A percentile compares a stretch with the other conserved stretches of the same genome.
Evolutionary conservation across 768 basidiomycete species (phyloP).

Genomic region (Suillus luteus): DNA sequence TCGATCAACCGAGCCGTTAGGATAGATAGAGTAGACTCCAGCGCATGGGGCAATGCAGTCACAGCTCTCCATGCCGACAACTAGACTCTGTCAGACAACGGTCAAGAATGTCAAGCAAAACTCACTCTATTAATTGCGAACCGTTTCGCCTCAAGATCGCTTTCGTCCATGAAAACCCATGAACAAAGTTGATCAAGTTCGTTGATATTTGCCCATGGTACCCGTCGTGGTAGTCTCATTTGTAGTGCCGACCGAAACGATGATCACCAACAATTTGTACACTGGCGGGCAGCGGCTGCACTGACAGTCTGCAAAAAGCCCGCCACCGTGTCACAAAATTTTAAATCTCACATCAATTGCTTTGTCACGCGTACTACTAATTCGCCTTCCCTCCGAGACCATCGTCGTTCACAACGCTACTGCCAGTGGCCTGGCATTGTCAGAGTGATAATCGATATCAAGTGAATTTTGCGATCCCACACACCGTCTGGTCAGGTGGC

Average conservation of each 20-base stretch:
- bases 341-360: too few species aligned
- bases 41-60: constrained; percentile 76
- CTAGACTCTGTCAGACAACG: constrained; percentile 38
- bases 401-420: too few species aligned
- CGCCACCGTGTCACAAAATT: too few species aligned
- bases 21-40: constrained; percentile 71
- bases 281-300: not conserved
- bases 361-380: too few species aligned
- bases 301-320: too few species aligned
- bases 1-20: constrained; percentile 65
- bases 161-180: constrained; percentile 72
- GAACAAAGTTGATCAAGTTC: constrained; percentile 78
- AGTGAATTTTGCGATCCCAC: constrained; percentile 8
- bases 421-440: too few species aligned
- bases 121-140: constrained; percentile 67
- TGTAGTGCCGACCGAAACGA: not conserved
- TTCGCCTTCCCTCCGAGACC: too few species aligned
- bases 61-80: constrained; percentile 80
- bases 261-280: not conserved
- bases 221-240: constrained; percentile 78
- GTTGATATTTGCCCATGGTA: constrained; percentile 69
- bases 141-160: constrained; percentile 53
- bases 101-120: constrained; percentile 14
- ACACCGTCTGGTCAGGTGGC: constrained; percentile 6
- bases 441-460: constrained; percentile 3